Conservation (phyloP, 306 rosid species). For the Ammopiptanthus mongolicus region DNA sequence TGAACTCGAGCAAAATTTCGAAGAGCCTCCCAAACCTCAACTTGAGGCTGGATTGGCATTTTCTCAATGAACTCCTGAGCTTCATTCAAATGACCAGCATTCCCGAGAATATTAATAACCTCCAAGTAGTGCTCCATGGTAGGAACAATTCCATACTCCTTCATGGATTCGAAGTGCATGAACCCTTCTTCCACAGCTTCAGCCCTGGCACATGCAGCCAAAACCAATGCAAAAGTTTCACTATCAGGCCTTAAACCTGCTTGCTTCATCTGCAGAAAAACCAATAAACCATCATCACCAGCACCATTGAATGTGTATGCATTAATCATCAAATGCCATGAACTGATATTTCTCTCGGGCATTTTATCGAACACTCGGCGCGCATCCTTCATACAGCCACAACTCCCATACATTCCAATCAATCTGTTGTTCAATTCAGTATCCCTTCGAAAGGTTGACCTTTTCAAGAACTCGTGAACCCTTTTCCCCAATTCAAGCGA, state of each 20-base stretch:
- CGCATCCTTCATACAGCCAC: conserved; percentile 67
- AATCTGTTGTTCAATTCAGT: conserved; percentile 45
- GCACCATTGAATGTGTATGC: conserved; percentile 50
- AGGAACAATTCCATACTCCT: conserved; percentile 48
- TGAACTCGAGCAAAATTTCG: conserved; percentile 46
- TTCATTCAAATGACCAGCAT: conserved; percentile 69
- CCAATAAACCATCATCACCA: conserved; percentile 52
- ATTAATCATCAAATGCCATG: conserved; percentile 67
- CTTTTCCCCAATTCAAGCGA: conserved; percentile 46
- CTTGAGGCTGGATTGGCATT: conserved; percentile 44
- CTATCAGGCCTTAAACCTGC: conserved; percentile 41
- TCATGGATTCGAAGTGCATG: conserved; percentile 41
- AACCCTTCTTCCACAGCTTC: conserved; percentile 69
- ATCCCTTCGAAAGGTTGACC: conserved; percentile 41
- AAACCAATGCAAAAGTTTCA: conserved; percentile 48
- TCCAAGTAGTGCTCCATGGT: conserved; percentile 50
- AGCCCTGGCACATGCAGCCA: conserved; percentile 57
- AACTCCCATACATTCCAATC: conserved; percentile 42
- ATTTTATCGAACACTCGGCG: conserved; percentile 72
- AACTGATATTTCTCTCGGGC: conserved; percentile 38
- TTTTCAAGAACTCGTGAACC: conserved; percentile 49
- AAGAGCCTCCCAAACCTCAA: conserved; percentile 53
- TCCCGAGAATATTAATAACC: conserved; percentile 52
- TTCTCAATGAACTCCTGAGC: conserved; percentile 61
- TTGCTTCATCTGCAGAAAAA: conserved; percentile 55